Evolutionary conservation across 805 yeast species (phyloP).

Genomic region (Dipodascus geniculatus): DNA sequence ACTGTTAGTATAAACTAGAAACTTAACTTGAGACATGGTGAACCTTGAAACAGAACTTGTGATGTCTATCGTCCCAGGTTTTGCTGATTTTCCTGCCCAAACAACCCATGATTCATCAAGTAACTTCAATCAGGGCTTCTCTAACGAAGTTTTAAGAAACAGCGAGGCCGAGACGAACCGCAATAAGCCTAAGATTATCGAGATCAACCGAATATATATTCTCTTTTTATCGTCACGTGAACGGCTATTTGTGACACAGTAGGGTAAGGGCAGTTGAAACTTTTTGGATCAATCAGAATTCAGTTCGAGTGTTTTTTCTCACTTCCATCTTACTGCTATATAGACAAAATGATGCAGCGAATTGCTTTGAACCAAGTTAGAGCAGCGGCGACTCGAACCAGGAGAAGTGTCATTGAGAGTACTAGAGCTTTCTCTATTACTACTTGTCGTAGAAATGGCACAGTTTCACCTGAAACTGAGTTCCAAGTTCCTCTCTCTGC

Average conservation of each 20-base stretch:
- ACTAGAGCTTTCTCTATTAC: background rate
- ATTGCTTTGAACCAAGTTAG: background rate
- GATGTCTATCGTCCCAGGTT: no score
- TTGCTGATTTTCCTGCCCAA: no score
- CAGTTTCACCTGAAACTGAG: background rate
- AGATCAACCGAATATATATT: no score
- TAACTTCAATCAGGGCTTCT: no score
- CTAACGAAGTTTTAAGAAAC: no score
- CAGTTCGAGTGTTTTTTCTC: background rate
- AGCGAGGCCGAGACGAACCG: no score
- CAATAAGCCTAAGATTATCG: no score
- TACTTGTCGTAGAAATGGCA: background rate
- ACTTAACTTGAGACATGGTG: background rate
- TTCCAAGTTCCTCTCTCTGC: background rate
- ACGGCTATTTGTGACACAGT: background rate
- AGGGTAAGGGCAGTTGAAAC: background rate
- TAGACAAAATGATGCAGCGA: background rate
- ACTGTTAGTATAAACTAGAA: constrained; percentile 1
- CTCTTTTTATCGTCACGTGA: no score
- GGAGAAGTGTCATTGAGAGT: background rate
- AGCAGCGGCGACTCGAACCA: background rate
- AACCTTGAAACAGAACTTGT: background rate
- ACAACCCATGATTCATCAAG: no score
- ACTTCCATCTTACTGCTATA: background rate
- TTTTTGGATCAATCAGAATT: background rate